Evolutionary conservation across 2,329 filamentous ascomycete genomes (phyloP).

Genomic region (Orbilia blumenaviensis): DNA sequence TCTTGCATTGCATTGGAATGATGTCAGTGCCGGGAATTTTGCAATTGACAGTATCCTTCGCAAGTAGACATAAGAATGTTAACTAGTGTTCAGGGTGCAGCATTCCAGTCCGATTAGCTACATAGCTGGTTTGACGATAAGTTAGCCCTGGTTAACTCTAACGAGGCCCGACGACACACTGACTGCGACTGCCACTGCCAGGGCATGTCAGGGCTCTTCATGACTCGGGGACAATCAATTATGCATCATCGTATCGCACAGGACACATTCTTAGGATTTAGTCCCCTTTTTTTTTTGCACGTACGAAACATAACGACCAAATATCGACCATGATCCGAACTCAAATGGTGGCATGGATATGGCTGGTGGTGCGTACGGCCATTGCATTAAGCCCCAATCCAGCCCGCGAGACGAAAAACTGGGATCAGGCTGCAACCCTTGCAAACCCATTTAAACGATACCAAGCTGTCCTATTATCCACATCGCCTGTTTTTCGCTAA

Average conservation of each 20-base stretch:
- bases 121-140: no score
- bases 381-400: no score
- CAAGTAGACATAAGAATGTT: neutral
- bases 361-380: no score
- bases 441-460: neutral
- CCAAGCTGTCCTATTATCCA: conserved; percentile 8
- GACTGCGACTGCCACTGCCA: no score
- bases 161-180: no score
- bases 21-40: neutral
- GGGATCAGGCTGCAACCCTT: neutral
- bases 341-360: no score
- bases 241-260: no score
- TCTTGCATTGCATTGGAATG: neutral
- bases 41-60: neutral
- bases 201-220: no score
- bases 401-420: neutral
- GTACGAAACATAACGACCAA: no score
- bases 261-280: neutral
- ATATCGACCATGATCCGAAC: no score
- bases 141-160: no score
- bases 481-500: conserved; percentile 17
- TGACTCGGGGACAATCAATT: neutral
- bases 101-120: neutral
- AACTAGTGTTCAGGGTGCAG: neutral
- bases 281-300: no score